Evolutionary conservation across 2,329 filamentous ascomycete genomes (phyloP), one percentile per base, ranked within the genome.

Genomic region (Fusarium pseudocircinatum): DNA sequence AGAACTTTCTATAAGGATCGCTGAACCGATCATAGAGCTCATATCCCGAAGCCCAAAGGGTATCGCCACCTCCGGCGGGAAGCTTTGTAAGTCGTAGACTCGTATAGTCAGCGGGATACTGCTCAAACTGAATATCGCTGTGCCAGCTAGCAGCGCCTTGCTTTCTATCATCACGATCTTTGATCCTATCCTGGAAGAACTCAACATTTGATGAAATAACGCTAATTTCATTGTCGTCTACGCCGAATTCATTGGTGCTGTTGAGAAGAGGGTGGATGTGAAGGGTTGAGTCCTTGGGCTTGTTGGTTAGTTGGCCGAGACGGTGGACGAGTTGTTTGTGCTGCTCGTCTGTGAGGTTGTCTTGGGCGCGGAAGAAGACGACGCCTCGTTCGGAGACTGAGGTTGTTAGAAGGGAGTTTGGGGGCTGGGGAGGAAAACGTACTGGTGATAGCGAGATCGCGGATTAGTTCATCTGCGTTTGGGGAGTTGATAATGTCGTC

Each of bases 291-390:
- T 85, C 84, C 1, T 82, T 72, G 0, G 91, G 91, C 66, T 88
- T 89, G 46, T 90, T 90, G 2, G 87, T 84, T 15, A 92, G 83
- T 74, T 88, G 82, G 14, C 91, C 91, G 4, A 93, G 84, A 2
- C 86, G 84, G 18, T 89, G 84, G 39, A 89, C 87, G 1, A 93
- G 81, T 30, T 86, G 80, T 80, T 92, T 92, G 75, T 91, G 89
- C 11, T 90, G 83, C 0, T 88, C 87, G 72, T 91, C 86, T 72
- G 84, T 85, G 11, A 91, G 80, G 70, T 86, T 84, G 75, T 89
- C 82, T 69, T 92, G 90, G 15, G 85, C 83, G 20, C 90, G 87
- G 79, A 92, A 90, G 80, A 92, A 91, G 44, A 92, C 89, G 5
- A 92, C 90, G 4, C 89, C 89, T 20, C 90, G 85, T 70, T 88